phyloP scores from a whole-genome alignment of 257 asterid species.

The Phtheirospermum japonicum region DNA sequence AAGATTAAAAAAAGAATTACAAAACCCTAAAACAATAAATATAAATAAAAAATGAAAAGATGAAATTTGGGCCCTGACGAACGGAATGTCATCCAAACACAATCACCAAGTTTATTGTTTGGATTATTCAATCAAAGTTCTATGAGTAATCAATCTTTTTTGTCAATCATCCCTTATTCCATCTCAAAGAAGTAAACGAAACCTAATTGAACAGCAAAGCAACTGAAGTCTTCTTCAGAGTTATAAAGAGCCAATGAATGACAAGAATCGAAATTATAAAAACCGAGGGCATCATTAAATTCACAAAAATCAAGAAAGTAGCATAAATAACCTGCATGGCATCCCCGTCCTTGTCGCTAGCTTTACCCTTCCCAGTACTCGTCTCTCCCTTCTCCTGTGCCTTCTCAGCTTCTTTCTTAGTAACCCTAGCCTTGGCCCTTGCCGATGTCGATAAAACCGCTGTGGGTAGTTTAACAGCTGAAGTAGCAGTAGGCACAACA shows the following conservation, averaged over 20 bases:
- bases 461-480: conserved; percentile 82
- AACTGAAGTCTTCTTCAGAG: background rate
- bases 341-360: conserved; percentile 70
- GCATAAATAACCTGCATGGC: conserved; percentile 66
- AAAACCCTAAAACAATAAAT: no score
- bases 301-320: background rate
- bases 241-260: background rate
- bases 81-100: no score
- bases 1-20: no score
- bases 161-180: no score
- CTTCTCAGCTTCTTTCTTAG: conserved; percentile 87
- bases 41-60: no score
- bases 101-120: no score
- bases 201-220: background rate
- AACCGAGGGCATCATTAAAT: background rate
- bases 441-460: conserved; percentile 92
- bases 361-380: conserved; percentile 67
- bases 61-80: no score
- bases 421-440: conserved; percentile 81
- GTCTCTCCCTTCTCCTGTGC: conserved; percentile 56
- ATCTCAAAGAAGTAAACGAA: no score
- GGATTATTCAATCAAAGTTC: no score
- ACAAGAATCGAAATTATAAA: background rate
- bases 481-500: conserved; percentile 60
- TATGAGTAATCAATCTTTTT: no score